These are phyloP conservation scores for Annulohypoxylon truncatum DNA, from an alignment of 2,329 filamentous ascomycete genomes.

Conservation along the genomic window DNA sequence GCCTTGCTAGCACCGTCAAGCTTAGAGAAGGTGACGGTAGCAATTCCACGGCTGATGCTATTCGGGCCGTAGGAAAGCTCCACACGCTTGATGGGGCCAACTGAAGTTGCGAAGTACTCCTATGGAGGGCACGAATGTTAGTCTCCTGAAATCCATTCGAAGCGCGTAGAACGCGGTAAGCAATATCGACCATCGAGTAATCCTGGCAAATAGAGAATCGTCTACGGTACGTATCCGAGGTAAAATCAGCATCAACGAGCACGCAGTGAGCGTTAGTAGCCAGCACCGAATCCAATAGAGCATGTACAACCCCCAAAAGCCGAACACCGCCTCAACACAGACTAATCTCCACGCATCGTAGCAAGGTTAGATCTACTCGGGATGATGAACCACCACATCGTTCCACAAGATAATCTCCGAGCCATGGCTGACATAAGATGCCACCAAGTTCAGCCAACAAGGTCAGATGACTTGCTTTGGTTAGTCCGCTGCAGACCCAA, in stretches of 20 bases:
- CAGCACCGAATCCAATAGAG: slow-evolving; percentile 26
- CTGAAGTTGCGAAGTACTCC: slow-evolving; percentile 93
- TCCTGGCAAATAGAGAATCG: slow-evolving; percentile 37
- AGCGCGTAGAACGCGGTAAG: slow-evolving; percentile 46
- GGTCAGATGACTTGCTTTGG: neutral
- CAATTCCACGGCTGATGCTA: slow-evolving; percentile 90
- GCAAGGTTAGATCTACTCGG: neutral
- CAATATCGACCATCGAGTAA: slow-evolving; percentile 44
- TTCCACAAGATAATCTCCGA: neutral
- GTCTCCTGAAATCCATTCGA: slow-evolving; percentile 63
- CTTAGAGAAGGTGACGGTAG: slow-evolving; percentile 87
- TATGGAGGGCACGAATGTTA: slow-evolving; percentile 77
- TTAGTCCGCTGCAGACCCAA: slow-evolving; percentile 8
- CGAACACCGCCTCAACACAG: slow-evolving; percentile 4
- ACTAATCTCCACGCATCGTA: neutral
- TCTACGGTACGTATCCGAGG: slow-evolving; percentile 42
- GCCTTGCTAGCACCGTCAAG: slow-evolving; percentile 86
- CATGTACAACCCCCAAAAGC: slow-evolving; percentile 9
- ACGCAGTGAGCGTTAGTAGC: slow-evolving; percentile 65
- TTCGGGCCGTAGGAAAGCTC: slow-evolving; percentile 93
- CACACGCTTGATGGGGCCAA: slow-evolving; percentile 91
- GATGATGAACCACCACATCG: slow-evolving; percentile 9
- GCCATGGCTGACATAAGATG: slow-evolving; percentile 1
- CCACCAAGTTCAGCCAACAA: neutral
- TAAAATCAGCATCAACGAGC: slow-evolving; percentile 66